Evolutionary conservation across 2,329 filamentous ascomycete genomes (phyloP).

Genomic region (Orbilia javanica): DNA sequence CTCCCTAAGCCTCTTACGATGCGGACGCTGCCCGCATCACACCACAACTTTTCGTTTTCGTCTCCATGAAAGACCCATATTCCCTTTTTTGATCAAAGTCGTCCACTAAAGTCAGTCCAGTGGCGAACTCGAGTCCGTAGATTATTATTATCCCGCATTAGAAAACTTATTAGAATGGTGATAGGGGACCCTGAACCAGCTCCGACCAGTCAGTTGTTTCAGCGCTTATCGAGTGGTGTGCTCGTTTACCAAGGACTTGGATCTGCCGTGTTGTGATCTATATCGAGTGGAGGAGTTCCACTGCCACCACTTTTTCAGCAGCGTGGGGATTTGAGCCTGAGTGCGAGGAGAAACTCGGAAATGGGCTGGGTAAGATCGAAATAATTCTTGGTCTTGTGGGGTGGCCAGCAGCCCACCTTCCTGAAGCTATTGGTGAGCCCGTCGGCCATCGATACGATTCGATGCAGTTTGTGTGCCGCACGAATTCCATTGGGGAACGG

Average conservation of each 20-base stretch:
- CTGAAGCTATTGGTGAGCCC: constrained; percentile 37
- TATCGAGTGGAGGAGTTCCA: constrained; percentile 54
- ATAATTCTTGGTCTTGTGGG: constrained; percentile 41
- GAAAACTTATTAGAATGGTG: constrained; percentile 5
- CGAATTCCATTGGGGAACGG: constrained; percentile 35
- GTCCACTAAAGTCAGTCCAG: constrained; percentile 15
- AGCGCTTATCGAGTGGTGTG: constrained; percentile 55
- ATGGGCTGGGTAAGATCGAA: constrained; percentile 11
- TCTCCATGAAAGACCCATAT: constrained; percentile 6
- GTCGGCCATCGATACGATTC: constrained; percentile 33
- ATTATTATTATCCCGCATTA: constrained; percentile 26
- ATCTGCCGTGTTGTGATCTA: constrained; percentile 50
- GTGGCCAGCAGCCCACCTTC: constrained; percentile 37
- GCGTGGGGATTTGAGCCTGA: constrained; percentile 13
- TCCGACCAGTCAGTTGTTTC: constrained; percentile 42
- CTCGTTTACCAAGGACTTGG: constrained; percentile 55
- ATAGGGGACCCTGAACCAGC: constrained; percentile 40
- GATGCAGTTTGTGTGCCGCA: constrained; percentile 49
- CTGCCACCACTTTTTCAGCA: constrained; percentile 36
- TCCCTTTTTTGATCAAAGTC: constrained; percentile 32
- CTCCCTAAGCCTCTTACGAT: constrained; percentile 21
- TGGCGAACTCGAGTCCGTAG: constrained; percentile 16
- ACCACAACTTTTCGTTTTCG: constrained; percentile 29
- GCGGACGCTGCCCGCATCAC: constrained; percentile 36
- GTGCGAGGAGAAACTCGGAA: not conserved